A percentile compares a stretch with the other conserved stretches of the same genome.
Conservation (phyloP, 2,329 filamentous ascomycete species). For the Lachnellula suecica region DNA sequence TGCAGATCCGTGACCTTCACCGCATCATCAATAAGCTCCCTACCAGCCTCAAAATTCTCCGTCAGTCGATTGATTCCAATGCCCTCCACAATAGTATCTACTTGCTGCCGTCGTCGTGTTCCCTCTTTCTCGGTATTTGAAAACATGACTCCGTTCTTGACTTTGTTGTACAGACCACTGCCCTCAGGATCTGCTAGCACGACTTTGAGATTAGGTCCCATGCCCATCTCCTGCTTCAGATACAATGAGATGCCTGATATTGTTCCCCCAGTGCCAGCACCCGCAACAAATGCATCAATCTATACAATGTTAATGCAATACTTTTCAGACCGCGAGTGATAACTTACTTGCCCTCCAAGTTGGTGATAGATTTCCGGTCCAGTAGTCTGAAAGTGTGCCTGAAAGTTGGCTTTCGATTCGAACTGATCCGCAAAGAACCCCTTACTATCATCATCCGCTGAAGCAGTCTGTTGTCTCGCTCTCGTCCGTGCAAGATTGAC, state of each 20-base stretch:
- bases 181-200: conserved; percentile 93
- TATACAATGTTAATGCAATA: conserved; percentile 11
- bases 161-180: conserved; percentile 87
- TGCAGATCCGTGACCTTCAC: conserved; percentile 86
- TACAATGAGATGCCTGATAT: conserved; percentile 83
- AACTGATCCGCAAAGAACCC: conserved; percentile 98
- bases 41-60: conserved; percentile 84
- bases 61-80: conserved; percentile 96
- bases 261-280: conserved; percentile 92
- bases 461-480: conserved; percentile 70
- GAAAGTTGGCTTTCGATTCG: conserved; percentile 86
- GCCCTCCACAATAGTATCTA: conserved; percentile 94
- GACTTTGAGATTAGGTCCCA: conserved; percentile 51
- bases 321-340: neutral
- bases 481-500: conserved; percentile 85
- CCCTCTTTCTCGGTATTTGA: conserved; percentile 85
- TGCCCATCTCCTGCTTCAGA: conserved; percentile 63
- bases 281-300: conserved; percentile 86
- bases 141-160: conserved; percentile 96
- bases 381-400: conserved; percentile 77
- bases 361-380: conserved; percentile 88
- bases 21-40: conserved; percentile 86
- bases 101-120: conserved; percentile 82
- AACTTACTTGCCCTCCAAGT: conserved; percentile 54
- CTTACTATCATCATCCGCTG: conserved; percentile 57